Base-by-base conservation (phyloP, 164 flowering plant genomes). In the Berberis thunbergii region DNA sequence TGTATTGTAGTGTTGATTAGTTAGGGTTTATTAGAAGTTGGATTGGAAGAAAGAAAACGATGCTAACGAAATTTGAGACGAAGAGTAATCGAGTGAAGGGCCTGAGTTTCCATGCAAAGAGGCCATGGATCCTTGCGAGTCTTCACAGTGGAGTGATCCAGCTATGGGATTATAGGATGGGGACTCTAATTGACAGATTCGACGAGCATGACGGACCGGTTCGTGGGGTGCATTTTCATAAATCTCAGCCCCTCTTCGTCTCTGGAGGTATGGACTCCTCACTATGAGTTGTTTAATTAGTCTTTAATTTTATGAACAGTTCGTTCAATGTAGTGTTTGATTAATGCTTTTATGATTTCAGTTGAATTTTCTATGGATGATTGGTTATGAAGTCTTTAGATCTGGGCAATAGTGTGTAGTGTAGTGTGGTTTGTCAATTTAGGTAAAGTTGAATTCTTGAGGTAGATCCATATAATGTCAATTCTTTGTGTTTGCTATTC, bases 101-200 rank as follows among this genome's bases (percentile, higher is more conserved):
- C 2, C 26, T 78, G 75, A 75, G 81, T 69, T 78, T 78, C 54
- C 81, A 75, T 67, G 54, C n/a, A 48, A 73, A 75, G 67, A 70
- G 81, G 48, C 81, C 81, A 70, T 78, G 81, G 81, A 78, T 78
- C 72, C 68, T 78, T 41, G 77, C 81, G 44, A 73, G 77, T 59
- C 68, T 78, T 40, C 79, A 78, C 64, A 78, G 75, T 43, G 81
- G 81, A 11, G 78, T 75, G 63, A 73, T 78, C 57, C 79, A 75
- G 71, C 73, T 78, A 1, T 78, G 81, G 79, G 78, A 78, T 67
- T 78, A 78, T 60, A 57, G 81, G 49, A 73, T 75, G 73, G 81
- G 79, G 3, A 78, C 79, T 39, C 73, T 78, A 4, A 78, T 78
- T 26, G 81, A 78, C 13, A 59, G 72, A 45, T 78, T 78, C 40